Conservation (phyloP, 768 basidiomycete species). For the Agaricus sinodeliciosus region DNA sequence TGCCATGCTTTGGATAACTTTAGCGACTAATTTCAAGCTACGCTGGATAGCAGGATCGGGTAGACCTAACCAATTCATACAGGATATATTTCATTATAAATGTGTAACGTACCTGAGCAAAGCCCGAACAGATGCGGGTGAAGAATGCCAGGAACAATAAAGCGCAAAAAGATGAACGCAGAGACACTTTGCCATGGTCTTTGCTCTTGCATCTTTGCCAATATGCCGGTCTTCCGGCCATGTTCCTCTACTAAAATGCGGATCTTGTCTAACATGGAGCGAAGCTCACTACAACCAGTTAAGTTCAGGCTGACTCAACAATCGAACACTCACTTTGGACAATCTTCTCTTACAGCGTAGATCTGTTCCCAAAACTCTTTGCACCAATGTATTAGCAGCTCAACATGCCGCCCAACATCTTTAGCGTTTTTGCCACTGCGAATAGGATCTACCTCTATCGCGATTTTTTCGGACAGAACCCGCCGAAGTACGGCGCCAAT, state of each 20-base stretch:
- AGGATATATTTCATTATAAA: not conserved
- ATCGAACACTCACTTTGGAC: conserved; percentile 56
- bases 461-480: conserved; percentile 64
- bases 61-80: conserved; percentile 40
- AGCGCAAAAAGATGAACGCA: conserved; percentile 85
- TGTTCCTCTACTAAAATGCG: conserved; percentile 67
- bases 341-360: conserved; percentile 63
- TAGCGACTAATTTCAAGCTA: conserved; percentile 79
- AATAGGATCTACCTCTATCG: conserved; percentile 78
- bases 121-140: conserved; percentile 82
- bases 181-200: conserved; percentile 80
- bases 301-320: conserved; percentile 5
- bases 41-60: conserved; percentile 64
- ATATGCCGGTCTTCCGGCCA: conserved; percentile 36
- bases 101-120: conserved; percentile 49
- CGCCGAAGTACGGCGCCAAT: conserved; percentile 65
- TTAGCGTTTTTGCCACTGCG: conserved; percentile 55
- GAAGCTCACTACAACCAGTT: conserved; percentile 54
- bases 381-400: conserved; percentile 72
- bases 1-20: conserved; percentile 84
- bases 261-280: conserved; percentile 60
- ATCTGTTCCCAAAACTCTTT: conserved; percentile 77
- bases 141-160: conserved; percentile 87
- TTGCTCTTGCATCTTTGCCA: conserved; percentile 40
- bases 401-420: conserved; percentile 61